phyloP scores from a whole-genome alignment of 2,329 filamentous ascomycete genomes.

The Corinectria fuckeliana region DNA sequence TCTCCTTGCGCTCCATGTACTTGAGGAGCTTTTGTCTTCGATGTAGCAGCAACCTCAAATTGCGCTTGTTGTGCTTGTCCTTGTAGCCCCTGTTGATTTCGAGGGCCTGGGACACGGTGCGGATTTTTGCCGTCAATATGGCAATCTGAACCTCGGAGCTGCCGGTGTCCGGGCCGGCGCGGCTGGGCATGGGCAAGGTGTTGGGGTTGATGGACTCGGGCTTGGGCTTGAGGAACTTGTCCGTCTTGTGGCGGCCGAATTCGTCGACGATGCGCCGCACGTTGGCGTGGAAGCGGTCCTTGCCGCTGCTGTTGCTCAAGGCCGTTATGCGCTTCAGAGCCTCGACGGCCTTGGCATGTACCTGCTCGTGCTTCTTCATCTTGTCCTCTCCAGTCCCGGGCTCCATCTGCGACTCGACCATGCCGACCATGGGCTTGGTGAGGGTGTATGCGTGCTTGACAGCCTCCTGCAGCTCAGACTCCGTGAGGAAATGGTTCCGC shows the following conservation, averaged over 20 bases:
- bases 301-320: conserved; percentile 77
- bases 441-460: conserved; percentile 72
- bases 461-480: conserved; percentile 69
- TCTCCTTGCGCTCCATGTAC: conserved; percentile 88
- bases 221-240: conserved; percentile 70
- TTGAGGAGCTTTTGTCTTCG: conserved; percentile 85
- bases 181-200: conserved; percentile 51
- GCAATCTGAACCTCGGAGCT: conserved; percentile 98
- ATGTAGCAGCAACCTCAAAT: conserved; percentile 84
- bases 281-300: conserved; percentile 82
- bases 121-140: conserved; percentile 93
- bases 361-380: conserved; percentile 54
- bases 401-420: conserved; percentile 48
- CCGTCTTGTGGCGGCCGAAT: conserved; percentile 92
- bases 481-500: conserved; percentile 79
- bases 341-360: conserved; percentile 72
- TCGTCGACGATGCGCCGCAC: conserved; percentile 82
- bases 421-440: conserved; percentile 61
- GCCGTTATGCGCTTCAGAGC: conserved; percentile 82
- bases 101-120: conserved; percentile 76
- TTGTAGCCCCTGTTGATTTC: conserved; percentile 72
- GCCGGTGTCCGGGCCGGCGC: conserved; percentile 91
- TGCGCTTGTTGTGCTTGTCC: conserved; percentile 95
- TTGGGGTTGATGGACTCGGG: conserved; percentile 53
- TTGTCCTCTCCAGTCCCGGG: conserved; percentile 46